A percentile compares a stretch with the other conserved stretches of the same genome.
Evolutionary conservation across 495 filamentous ascomycete species (phyloP).

Genomic region (Neurospora discreta): DNA sequence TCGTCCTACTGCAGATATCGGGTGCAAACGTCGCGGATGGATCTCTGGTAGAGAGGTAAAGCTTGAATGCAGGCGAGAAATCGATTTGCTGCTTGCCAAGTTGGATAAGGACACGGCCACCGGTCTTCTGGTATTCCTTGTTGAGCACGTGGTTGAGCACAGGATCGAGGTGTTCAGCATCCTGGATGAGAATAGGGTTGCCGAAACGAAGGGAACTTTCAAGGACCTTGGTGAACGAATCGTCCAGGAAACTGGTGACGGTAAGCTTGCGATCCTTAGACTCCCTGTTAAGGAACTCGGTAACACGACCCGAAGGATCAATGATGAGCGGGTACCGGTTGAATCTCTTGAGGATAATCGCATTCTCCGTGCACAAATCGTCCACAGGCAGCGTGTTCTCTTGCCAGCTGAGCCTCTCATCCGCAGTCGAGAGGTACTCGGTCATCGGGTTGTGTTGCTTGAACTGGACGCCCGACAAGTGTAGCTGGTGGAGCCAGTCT

Average conservation of each 20-base stretch:
- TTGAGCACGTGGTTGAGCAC: constrained; percentile 98
- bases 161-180: constrained; percentile 93
- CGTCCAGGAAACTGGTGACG: constrained; percentile 95
- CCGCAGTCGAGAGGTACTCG: constrained; percentile 92
- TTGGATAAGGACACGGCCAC: constrained; percentile 94
- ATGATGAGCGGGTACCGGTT: constrained; percentile 98
- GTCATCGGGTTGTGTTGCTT: constrained; percentile 91
- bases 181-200: constrained; percentile 96
- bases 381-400: constrained; percentile 93
- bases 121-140: constrained; percentile 99
- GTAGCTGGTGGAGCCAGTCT: constrained; percentile 89
- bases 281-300: constrained; percentile 89
- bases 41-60: constrained; percentile 92
- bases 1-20: constrained; percentile 95
- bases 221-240: constrained; percentile 94
- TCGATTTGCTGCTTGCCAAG: constrained; percentile 98
- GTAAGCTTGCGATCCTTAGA: constrained; percentile 88
- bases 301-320: constrained; percentile 87
- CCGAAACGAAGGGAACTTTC: constrained; percentile 95
- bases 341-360: constrained; percentile 92
- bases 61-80: constrained; percentile 92
- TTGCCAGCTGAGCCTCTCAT: constrained; percentile 92
- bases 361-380: constrained; percentile 97
- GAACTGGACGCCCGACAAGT: constrained; percentile 79
- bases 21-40: constrained; percentile 95